A percentile compares a stretch with the other conserved stretches of the same genome.
These are phyloP conservation scores for Baudoinia panamericana DNA, from an alignment of 495 filamentous ascomycete genomes.

Conservation along the genomic window DNA sequence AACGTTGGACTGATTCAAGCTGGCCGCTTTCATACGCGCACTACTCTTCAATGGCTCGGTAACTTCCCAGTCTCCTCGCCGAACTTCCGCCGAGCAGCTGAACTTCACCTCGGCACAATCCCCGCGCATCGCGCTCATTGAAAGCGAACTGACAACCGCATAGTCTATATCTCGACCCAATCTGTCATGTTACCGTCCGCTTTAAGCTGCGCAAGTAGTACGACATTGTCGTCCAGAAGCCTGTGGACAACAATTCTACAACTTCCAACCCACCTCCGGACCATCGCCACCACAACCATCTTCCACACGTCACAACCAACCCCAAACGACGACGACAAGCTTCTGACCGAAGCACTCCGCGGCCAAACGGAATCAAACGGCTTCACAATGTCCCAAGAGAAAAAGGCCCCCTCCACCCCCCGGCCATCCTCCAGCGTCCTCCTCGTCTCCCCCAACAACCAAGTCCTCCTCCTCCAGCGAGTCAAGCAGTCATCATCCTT, in stretches of 20 bases:
- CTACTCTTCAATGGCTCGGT: too few species aligned
- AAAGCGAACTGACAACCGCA: too few species aligned
- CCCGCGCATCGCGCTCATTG: too few species aligned
- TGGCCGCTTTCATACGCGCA: too few species aligned
- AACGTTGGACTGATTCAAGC: too few species aligned
- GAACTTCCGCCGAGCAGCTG: too few species aligned
- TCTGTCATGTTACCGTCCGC: too few species aligned
- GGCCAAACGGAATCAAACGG: conserved; percentile 17
- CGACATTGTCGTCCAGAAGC: too few species aligned
- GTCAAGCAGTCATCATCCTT: conserved; percentile 73
- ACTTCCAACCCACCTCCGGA: neutral
- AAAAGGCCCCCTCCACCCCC: conserved; percentile 15
- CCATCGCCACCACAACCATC: conserved; percentile 1
- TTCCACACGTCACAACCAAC: neutral
- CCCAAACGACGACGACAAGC: conserved; percentile 14
- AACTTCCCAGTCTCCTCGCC: too few species aligned
- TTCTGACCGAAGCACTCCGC: conserved; percentile 8
- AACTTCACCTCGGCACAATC: too few species aligned
- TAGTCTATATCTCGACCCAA: too few species aligned
- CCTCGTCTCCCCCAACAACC: conserved; percentile 70
- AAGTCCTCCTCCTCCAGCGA: conserved; percentile 77
- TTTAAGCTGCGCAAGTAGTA: too few species aligned
- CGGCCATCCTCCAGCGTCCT: conserved; percentile 48
- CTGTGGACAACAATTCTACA: neutral
- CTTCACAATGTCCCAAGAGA: conserved; percentile 6